Base-by-base conservation (phyloP, 1,284 basidiomycete species). In the Pyrrhoderma lamaoense region DNA sequence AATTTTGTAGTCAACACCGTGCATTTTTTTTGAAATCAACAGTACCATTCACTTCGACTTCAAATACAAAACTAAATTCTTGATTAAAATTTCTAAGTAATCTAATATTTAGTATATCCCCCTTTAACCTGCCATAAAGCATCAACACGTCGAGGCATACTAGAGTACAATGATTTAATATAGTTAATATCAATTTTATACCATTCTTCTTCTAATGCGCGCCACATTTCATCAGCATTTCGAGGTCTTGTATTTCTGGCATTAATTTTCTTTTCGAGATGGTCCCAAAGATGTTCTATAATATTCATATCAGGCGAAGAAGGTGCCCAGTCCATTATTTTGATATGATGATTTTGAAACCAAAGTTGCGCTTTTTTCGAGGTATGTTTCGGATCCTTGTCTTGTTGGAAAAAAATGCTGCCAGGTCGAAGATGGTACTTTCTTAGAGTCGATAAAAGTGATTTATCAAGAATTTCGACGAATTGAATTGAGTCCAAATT, bases 241-340 rank as follows among this genome's bases (percentile, higher is more conserved):
- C 9, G 39, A 14, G 67, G 66, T 3, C 56, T 58, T 3, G 57
- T 54, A 13, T 49, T 42, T 3, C 42, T 42, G 31, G 36, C 25
- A 34, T 57, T 51, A 1, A 68, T 49, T 22, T 14, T 44, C 7
- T 39, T 45, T n/a, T 68, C 60, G 8, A 69, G 56, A 27, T 65
- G 45, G 23, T 60, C 57, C 68, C 68, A 71, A 8, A 65, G 53
- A 61, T 70, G 61, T 56, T 71, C 65, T 3, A 68, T 67, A 39
- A 65, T 61, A 57, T 68, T 70, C 51, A 70, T 62, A 61, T 73
- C 66, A 16, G 68, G 68, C 39, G 58, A 62, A 22, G 57, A 54
- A 2, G 68, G 56, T n/a, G 67, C 64, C 69, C 68, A 72, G 1
- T 46, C 48, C 3, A 72, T 55, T 1, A 61, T 9, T 40, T 58